Evolutionary conservation across 768 basidiomycete species (phyloP), one percentile per base, ranked within the genome.

Genomic region (Calvatia gigantea): DNA sequence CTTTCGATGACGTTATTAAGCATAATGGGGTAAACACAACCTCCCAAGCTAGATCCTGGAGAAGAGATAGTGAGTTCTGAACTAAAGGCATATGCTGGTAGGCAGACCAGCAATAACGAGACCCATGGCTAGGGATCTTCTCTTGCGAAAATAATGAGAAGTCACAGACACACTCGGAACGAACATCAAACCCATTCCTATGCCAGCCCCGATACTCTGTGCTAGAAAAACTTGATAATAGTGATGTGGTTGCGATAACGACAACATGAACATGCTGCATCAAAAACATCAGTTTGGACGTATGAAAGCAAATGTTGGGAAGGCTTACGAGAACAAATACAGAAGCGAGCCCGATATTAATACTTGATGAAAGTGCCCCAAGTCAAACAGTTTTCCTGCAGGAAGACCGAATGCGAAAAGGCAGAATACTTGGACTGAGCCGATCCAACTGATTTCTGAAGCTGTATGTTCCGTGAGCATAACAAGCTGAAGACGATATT

Each of bases 121-220:
- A 17, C 84, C 85, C 73, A 82, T 83, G 0, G 81, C 83, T 7
- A 83, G 56, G 0, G 78, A 75, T 37, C 83, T 68, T 44, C 72
- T 69, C 21, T 62, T 69, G 14, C 70, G 69, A 64, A 83, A 85
- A 63, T 80, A 79, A 56, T 84, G 83, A 3, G 80, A 75, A 6
- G 78, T 71, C n/a, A 83, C 70, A 12, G 77, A 74, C 23, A 82
- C 62, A 6, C 77, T 72, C 0, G 83, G 84, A 1, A 83, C 58
- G 62, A 82, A 83, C 59, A 82, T 70, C 32, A 83, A 58, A 1
- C 83, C 83, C 69, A 78, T 75, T 19, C 82, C 81, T 15, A 83
- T 64, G 0, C 84, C 84, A 70, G 79, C 76, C 0, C 79, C 82
- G 6, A 84, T 65, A 0, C 80, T 82, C 68, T 85, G 82, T 0